These are phyloP conservation scores for Sporothrix curviconia DNA, from an alignment of 2,329 filamentous ascomycete species.

Conservation along the genomic window DNA sequence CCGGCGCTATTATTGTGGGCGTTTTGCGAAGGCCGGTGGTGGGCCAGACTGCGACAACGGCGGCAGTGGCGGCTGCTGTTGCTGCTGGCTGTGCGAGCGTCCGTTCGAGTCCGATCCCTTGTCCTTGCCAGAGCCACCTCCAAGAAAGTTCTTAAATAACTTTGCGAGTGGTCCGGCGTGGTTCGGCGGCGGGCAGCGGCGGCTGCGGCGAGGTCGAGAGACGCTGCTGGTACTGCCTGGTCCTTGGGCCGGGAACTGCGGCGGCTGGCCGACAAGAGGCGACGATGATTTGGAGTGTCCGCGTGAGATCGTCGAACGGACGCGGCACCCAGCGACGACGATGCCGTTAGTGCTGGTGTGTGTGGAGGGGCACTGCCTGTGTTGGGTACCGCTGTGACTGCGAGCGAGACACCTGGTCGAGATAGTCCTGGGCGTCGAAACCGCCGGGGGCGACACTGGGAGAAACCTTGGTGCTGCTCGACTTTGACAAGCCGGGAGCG, in stretches of 20 bases:
- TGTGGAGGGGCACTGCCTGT: slow-evolving; percentile 25
- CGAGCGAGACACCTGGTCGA: slow-evolving; percentile 43
- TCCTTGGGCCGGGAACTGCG: slow-evolving; percentile 14
- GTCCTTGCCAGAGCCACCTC: slow-evolving; percentile 32
- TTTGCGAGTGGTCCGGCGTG: slow-evolving; percentile 46
- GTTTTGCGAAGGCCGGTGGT: slow-evolving; percentile 23
- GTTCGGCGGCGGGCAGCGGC: slow-evolving; percentile 30
- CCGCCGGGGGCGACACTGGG: neutral
- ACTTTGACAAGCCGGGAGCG: slow-evolving; percentile 18
- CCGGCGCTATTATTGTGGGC: slow-evolving; percentile 44
- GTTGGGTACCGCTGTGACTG: slow-evolving; percentile 45
- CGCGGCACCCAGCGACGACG: slow-evolving; percentile 26
- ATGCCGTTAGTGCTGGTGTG: slow-evolving; percentile 29
- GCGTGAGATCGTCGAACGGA: slow-evolving; percentile 38
- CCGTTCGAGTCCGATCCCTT: slow-evolving; percentile 21
- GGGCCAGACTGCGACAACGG: slow-evolving; percentile 13
- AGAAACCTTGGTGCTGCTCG: slow-evolving; percentile 27
- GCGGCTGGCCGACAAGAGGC: slow-evolving; percentile 22
- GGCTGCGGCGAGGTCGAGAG: slow-evolving; percentile 15
- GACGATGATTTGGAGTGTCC: slow-evolving; percentile 24
- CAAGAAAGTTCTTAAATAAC: slow-evolving; percentile 49
- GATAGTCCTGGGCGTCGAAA: slow-evolving; percentile 34
- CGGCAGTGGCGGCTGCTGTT: slow-evolving; percentile 14
- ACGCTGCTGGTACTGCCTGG: slow-evolving; percentile 18
- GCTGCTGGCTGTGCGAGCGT: slow-evolving; percentile 20